Percentiles rank a stretch among this genome's conserved stretches.
These are phyloP conservation scores for Clarireedia sp. DNA, from an alignment of 2,329 filamentous ascomycete genomes.

Conservation along the genomic window DNA sequence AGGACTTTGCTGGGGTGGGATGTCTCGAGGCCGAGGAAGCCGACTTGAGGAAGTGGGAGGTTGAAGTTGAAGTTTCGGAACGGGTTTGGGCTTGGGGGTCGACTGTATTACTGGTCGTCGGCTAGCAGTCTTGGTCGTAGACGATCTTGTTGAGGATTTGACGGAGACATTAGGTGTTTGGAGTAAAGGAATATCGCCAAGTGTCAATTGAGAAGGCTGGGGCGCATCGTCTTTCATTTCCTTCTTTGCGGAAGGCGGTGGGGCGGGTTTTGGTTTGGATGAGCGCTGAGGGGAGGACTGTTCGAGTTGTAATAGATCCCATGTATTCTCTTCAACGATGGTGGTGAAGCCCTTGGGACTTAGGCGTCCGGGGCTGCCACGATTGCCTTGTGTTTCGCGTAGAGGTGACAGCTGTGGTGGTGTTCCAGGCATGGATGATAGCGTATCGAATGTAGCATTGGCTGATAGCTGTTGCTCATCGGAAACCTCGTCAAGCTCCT, in stretches of 20 bases:
- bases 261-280: slow-evolving; percentile 22
- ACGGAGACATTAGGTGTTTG: slow-evolving; percentile 12
- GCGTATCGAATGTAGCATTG: slow-evolving; percentile 21
- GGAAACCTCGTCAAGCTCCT: slow-evolving; percentile 18
- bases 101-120: slow-evolving; percentile 1
- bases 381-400: slow-evolving; percentile 27
- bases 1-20: slow-evolving; percentile 42
- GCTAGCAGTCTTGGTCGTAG: slow-evolving; percentile 3
- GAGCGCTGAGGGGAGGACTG: slow-evolving; percentile 30
- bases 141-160: slow-evolving; percentile 4
- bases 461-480: slow-evolving; percentile 22
- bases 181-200: slow-evolving; percentile 20
- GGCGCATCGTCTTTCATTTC: slow-evolving; percentile 2
- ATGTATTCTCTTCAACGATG: slow-evolving; percentile 41
- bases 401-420: slow-evolving; percentile 39
- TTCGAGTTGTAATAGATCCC: slow-evolving; percentile 34
- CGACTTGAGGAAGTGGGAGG: slow-evolving; percentile 14
- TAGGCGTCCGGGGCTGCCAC: slow-evolving; percentile 18
- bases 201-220: slow-evolving; percentile 9
- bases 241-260: slow-evolving; percentile 11
- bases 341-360: slow-evolving; percentile 36
- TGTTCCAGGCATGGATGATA: slow-evolving; percentile 21
- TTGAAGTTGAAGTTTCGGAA: slow-evolving; percentile 20
- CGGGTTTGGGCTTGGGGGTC: slow-evolving; percentile 11
- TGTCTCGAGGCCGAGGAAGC: slow-evolving; percentile 25